Evolutionary conservation across 495 filamentous ascomycete genomes (phyloP).

Genomic region (Bacidia rubella): DNA sequence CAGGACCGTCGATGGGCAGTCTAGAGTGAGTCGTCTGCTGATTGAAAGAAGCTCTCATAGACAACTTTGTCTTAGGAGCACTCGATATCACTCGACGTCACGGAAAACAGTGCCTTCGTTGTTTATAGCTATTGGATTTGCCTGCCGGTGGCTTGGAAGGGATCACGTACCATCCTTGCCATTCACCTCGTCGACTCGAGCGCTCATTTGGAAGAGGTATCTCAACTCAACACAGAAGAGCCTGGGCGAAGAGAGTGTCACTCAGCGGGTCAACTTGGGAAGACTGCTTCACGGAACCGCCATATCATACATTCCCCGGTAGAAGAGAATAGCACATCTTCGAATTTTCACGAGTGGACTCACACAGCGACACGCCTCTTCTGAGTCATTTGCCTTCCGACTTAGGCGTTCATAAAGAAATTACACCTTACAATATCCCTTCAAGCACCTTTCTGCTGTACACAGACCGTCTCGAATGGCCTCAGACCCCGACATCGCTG

Average conservation of each 20-base stretch:
- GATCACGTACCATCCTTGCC: neutral
- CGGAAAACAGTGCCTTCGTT: conserved; percentile 12
- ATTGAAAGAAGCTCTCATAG: conserved; percentile 6
- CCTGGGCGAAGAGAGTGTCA: too few species aligned
- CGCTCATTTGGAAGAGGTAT: conserved; percentile 7
- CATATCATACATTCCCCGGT: neutral
- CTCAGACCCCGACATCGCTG: conserved; percentile 10
- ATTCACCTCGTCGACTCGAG: conserved; percentile 4
- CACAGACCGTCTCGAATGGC: conserved; percentile 12
- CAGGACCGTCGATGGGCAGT: conserved; percentile 5
- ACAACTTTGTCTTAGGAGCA: conserved; percentile 11
- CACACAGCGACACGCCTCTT: conserved; percentile 1
- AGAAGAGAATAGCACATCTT: neutral
- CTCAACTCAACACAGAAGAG: conserved; percentile 2
- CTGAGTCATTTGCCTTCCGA: conserved; percentile 8
- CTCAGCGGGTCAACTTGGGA: neutral
- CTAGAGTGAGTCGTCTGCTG: conserved; percentile 8
- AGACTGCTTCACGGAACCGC: neutral
- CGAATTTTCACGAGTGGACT: neutral
- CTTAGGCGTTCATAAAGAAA: neutral
- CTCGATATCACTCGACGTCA: conserved; percentile 7
- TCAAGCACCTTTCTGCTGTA: neutral
- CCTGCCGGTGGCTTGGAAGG: conserved; percentile 11
- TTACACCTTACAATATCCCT: neutral
- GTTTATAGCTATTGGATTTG: conserved; percentile 20